Percentiles rank a stretch among this genome's conserved stretches.
phyloP scores from a whole-genome alignment of 176 grass and related monocot species.

The Dactylis glomerata region DNA sequence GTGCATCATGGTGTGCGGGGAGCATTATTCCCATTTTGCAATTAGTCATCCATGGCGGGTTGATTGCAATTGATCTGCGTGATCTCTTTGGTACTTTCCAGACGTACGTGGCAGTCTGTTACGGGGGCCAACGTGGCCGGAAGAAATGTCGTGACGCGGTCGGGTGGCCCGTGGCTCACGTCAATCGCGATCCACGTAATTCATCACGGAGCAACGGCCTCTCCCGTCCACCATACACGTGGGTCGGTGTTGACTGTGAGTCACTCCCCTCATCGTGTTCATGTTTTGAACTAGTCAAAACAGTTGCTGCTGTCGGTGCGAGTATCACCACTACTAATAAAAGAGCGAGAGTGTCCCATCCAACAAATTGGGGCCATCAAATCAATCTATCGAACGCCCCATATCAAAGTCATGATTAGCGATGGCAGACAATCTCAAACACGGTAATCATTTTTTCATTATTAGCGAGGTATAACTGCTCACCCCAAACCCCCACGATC shows the following conservation, averaged over 20 bases:
- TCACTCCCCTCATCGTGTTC: neutral
- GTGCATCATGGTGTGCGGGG: neutral
- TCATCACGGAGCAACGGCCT: neutral
- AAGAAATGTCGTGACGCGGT: neutral
- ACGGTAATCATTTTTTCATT: too few relatives aligned
- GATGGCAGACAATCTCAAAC: too few relatives aligned
- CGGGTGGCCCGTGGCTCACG: neutral
- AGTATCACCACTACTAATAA: too few relatives aligned
- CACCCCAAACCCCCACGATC: too few relatives aligned
- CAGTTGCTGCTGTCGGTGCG: too few relatives aligned
- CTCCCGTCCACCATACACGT: neutral
- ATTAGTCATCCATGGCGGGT: neutral
- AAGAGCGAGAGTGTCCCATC: too few relatives aligned
- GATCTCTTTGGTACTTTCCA: neutral
- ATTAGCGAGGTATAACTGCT: too few relatives aligned
- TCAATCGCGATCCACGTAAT: constrained; percentile 7
- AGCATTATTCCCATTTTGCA: constrained; percentile 1
- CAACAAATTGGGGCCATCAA: too few relatives aligned
- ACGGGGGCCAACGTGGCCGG: neutral
- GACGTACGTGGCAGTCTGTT: neutral
- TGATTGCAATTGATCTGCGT: neutral
- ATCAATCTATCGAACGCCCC: too few relatives aligned
- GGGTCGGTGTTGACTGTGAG: neutral
- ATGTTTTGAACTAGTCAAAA: too few relatives aligned
- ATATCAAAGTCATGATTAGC: too few relatives aligned